Percentiles rank a stretch among this genome's conserved stretches.
Evolutionary conservation across 1,139 yeast species (phyloP).

Genomic region (Kodamaea arcana): DNA sequence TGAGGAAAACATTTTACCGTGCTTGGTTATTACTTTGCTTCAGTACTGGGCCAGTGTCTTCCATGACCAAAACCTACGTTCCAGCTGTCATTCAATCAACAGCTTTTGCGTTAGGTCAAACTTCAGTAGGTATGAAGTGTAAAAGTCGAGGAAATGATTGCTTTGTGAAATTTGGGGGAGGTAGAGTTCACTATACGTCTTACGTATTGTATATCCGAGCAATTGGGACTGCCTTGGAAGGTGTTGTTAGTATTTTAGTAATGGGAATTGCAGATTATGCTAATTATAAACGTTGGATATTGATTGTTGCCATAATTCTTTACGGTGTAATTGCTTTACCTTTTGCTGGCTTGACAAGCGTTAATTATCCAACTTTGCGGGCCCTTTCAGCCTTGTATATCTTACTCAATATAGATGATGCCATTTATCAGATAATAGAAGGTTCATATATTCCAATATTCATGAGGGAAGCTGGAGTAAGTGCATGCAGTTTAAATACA

Average conservation of each 20-base stretch:
- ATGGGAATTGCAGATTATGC: conserved; percentile 45
- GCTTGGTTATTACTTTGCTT: conserved; percentile 22
- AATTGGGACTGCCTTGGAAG: conserved; percentile 37
- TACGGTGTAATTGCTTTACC: conserved; percentile 39
- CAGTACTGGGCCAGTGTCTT: conserved; percentile 41
- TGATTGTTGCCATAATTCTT: conserved; percentile 26
- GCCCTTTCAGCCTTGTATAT: conserved; percentile 31
- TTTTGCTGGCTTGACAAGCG: conserved; percentile 29
- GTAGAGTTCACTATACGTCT: conserved; percentile 33
- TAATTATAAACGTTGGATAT: conserved; percentile 32
- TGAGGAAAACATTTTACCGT: conserved; percentile 16
- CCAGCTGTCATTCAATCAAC: conserved; percentile 42
- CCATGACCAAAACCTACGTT: conserved; percentile 41
- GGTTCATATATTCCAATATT: conserved; percentile 43
- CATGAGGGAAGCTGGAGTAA: too few relatives aligned
- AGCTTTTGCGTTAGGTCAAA: conserved; percentile 31
- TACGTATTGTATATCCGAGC: conserved; percentile 39
- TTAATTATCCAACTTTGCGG: conserved; percentile 20
- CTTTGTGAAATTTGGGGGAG: conserved; percentile 33
- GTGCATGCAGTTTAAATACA: conserved; percentile 15
- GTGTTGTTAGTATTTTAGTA: conserved; percentile 31
- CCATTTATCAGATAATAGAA: conserved; percentile 37
- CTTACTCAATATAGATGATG: conserved; percentile 26
- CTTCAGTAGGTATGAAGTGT: conserved; percentile 24
- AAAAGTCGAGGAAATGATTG: conserved; percentile 33